Evolutionary conservation across 2,329 filamentous ascomycete species (phyloP).

Genomic region (Cladosporium sp.): DNA sequence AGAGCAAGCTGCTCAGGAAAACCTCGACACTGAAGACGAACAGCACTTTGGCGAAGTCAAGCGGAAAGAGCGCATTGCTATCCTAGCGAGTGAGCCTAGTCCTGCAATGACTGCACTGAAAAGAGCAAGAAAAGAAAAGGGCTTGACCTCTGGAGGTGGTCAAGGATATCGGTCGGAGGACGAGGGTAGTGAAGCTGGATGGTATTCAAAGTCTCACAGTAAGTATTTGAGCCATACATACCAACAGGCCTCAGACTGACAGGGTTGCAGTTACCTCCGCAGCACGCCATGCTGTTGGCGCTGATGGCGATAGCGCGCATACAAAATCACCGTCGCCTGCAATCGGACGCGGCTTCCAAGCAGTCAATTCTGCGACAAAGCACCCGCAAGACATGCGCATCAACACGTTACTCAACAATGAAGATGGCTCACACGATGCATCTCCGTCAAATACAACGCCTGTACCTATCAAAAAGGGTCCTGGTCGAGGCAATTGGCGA

Average conservation of each 20-base stretch:
- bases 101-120: constrained; percentile 55
- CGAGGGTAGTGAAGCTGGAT: constrained; percentile 27
- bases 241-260: not conserved
- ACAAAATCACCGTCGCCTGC: constrained; percentile 42
- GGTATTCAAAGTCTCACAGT: constrained; percentile 8
- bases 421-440: constrained; percentile 30
- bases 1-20: constrained; percentile 64
- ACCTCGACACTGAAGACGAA: constrained; percentile 68
- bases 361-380: constrained; percentile 34
- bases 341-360: constrained; percentile 30
- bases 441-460: constrained; percentile 26
- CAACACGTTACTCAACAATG: constrained; percentile 46
- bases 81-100: constrained; percentile 69
- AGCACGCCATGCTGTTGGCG: constrained; percentile 8
- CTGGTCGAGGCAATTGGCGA: constrained; percentile 48
- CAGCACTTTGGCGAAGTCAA: constrained; percentile 66
- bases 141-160: constrained; percentile 27
- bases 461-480: constrained; percentile 35
- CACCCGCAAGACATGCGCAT: constrained; percentile 40
- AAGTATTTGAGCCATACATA: not conserved
- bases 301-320: constrained; percentile 40
- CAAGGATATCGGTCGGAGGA: constrained; percentile 26
- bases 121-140: constrained; percentile 44
- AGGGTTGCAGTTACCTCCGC: constrained; percentile 6
- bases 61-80: constrained; percentile 65